A percentile compares a stretch with the other conserved stretches of the same genome.
Evolutionary conservation across 306 rosid genomes (phyloP).

Genomic region (Parietaria judaica): DNA sequence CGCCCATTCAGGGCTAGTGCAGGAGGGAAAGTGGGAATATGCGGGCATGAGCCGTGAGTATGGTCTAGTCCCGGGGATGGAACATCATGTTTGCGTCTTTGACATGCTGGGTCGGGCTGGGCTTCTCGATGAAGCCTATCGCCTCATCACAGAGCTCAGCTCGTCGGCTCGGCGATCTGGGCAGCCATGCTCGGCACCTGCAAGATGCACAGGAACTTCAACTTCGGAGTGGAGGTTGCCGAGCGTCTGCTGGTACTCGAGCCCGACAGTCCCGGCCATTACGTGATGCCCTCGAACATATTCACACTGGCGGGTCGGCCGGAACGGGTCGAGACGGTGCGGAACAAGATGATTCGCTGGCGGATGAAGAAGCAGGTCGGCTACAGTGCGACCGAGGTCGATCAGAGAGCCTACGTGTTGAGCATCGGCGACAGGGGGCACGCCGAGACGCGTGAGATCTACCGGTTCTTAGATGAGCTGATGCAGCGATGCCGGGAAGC

Average conservation of each 20-base stretch:
- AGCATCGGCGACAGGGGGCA: constrained; percentile 77
- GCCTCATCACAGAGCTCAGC: constrained; percentile 33
- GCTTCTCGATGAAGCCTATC: constrained; percentile 59
- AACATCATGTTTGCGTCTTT: constrained; percentile 79
- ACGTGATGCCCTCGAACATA: constrained; percentile 81
- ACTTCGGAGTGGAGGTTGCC: constrained; percentile 67
- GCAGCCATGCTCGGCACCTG: constrained; percentile 89
- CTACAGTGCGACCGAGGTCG: constrained; percentile 60
- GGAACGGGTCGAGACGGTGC: constrained; percentile 68
- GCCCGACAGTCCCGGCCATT: constrained; percentile 86
- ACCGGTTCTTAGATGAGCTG: constrained; percentile 53
- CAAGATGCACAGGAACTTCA: constrained; percentile 73
- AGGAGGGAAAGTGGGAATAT: constrained; percentile 53
- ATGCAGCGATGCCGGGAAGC: constrained; percentile 60
- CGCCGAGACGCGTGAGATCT: constrained; percentile 42
- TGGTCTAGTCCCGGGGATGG: constrained; percentile 63
- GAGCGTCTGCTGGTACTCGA: constrained; percentile 57
- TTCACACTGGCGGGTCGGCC: constrained; percentile 62
- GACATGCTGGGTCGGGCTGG: constrained; percentile 94
- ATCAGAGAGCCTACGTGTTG: constrained; percentile 42
- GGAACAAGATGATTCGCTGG: constrained; percentile 58
- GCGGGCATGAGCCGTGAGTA: constrained; percentile 53
- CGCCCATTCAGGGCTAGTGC: constrained; percentile 77
- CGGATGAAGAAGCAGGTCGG: constrained; percentile 73
- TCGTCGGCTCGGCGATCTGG: constrained; percentile 53